Base-by-base conservation (phyloP, 805 yeast genomes). In the Saturnispora bothae region DNA sequence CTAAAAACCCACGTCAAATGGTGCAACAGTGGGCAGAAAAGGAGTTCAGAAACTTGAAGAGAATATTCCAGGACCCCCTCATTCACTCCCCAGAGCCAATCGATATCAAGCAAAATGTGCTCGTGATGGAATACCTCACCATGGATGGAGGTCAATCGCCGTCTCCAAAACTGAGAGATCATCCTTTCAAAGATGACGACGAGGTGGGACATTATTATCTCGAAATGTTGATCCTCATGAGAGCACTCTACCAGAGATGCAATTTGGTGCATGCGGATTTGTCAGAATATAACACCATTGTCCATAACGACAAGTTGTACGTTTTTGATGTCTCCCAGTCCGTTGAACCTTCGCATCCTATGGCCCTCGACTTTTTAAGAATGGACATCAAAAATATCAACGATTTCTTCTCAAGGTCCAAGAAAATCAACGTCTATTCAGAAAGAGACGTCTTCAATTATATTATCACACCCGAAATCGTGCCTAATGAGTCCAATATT, bases 11-110 rank as follows among this genome's bases (percentile, higher is more conserved):
- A 8, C 70, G 98, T 53, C 89, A 89, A 54, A 89, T 92, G 96
- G 95, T 92, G 45, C 85, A 84, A 57, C 71, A 88, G 18, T 92
- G 99, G 99, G 97, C 98, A 0, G 98, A 92, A 57, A 92, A 92
- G 54, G 99, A 92, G 61, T 89, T 88, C 48, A 64, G 99, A 40
- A 92, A 92, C 55, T 67, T 92, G 58, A 89, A 84, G 57, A 71
- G 99, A 53, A 66, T 92, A 16, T 64, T 81, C 56, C 55, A 69
- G 33, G 70, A 77, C 40, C 95, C 94, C 0, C 21, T 40, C 3
- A 81, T 92, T 26, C 92, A 94, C n/a, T 80, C 85, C 28, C 98
- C 99, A 0, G 82, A 83, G 54, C 98, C 99, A 1, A 60, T 85
- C 12, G 95, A 84, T 48, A 68, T 92, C 40, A 78, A 84, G 50